Evolutionary conservation across 2,329 filamentous ascomycete species (phyloP).

Genomic region (Paradendryphiella salina): DNA sequence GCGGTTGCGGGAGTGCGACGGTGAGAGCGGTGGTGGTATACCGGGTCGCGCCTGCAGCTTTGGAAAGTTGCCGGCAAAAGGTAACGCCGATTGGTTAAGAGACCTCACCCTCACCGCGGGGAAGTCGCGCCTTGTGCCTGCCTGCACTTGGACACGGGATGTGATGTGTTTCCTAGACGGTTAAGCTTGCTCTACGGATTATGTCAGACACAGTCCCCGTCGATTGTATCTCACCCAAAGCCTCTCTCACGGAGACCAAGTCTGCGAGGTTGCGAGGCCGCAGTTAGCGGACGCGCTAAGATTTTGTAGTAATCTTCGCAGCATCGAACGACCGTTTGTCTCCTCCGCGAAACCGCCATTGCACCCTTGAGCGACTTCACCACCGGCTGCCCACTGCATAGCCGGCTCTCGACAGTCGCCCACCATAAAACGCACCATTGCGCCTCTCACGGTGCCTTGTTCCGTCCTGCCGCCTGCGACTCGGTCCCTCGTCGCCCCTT

Average conservation of each 20-base stretch:
- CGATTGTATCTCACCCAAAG: too few species aligned
- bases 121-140: neutral
- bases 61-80: constrained; percentile 18
- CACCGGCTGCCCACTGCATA: neutral
- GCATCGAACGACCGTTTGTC: neutral
- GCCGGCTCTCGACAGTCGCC: neutral
- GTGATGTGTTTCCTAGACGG: too few species aligned
- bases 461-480: constrained; percentile 18
- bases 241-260: too few species aligned
- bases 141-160: neutral
- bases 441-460: constrained; percentile 19
- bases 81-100: constrained; percentile 13
- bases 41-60: constrained; percentile 18
- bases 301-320: constrained; percentile 1
- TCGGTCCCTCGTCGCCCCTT: constrained; percentile 25
- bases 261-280: neutral
- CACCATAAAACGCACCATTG: constrained; percentile 5
- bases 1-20: constrained; percentile 2
- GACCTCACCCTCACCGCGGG: constrained; percentile 7
- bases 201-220: too few species aligned
- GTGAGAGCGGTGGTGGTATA: neutral
- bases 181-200: too few species aligned
- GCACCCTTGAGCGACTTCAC: neutral
- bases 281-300: constrained; percentile 14
- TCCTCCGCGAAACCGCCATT: neutral